Percentiles rank a stretch among this genome's conserved stretches.
These are phyloP conservation scores for Backusella morwellensis DNA, from an alignment of 192 early-diverging fungal species.

Conservation along the genomic window DNA sequence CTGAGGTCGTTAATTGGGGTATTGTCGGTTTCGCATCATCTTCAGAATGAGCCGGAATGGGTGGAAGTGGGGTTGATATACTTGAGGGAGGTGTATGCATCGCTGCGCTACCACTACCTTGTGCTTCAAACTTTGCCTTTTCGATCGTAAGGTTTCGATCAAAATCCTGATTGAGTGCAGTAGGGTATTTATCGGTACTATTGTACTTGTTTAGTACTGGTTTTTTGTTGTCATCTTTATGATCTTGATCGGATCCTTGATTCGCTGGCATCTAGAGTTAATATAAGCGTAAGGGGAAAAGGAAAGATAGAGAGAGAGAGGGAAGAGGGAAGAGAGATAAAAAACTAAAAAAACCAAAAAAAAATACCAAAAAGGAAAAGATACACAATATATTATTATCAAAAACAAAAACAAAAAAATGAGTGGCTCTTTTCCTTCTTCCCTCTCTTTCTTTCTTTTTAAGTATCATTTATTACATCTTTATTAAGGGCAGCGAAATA, in stretches of 20 bases:
- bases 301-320: background rate
- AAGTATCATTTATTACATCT: background rate
- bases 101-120: background rate
- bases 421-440: background rate
- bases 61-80: background rate
- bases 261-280: background rate
- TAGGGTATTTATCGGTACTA: constrained; percentile 25
- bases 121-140: constrained; percentile 31
- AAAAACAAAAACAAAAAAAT: background rate
- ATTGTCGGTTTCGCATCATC: background rate
- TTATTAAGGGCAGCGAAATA: background rate
- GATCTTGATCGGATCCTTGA: constrained; percentile 5
- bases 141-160: constrained; percentile 35
- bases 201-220: constrained; percentile 28
- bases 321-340: background rate
- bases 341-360: background rate
- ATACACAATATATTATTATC: background rate
- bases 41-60: background rate
- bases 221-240: constrained; percentile 1
- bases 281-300: background rate
- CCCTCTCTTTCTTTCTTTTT: background rate
- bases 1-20: constrained; percentile 11
- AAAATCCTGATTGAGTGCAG: constrained; percentile 12
- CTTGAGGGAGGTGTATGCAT: background rate
- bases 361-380: background rate